Evolutionary conservation across 78 protist genomes (phyloP).

Genomic region (Planoprotostelium fungivorum): DNA sequence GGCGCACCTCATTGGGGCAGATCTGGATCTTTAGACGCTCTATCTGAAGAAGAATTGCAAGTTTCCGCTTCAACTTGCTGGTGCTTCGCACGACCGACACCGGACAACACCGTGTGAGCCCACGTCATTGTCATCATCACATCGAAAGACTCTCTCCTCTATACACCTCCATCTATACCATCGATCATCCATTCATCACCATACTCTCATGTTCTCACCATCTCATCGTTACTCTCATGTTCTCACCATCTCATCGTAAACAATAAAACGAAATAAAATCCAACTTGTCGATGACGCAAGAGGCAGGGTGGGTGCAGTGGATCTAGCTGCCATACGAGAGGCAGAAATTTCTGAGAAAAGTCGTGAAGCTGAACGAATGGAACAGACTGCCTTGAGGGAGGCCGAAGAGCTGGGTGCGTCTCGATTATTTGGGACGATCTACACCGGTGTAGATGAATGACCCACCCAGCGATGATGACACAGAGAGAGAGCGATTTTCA

Average conservation of each 20-base stretch:
- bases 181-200: background rate
- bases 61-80: background rate
- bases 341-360: background rate
- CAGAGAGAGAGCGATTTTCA: background rate
- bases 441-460: too few species aligned
- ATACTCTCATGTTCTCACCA: background rate
- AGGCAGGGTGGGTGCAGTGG: background rate
- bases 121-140: too few species aligned
- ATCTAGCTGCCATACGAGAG: background rate
- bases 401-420: background rate
- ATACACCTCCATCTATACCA: too few species aligned
- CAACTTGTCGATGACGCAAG: too few species aligned
- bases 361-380: background rate
- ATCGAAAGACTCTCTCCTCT: too few species aligned
- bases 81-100: background rate
- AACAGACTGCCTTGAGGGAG: background rate
- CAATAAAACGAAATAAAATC: too few species aligned
- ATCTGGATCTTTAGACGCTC: background rate
- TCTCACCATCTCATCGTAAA: background rate
- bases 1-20: too few species aligned
- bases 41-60: background rate
- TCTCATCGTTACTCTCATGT: background rate
- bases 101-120: too few species aligned
- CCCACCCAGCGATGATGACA: background rate
- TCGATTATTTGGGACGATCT: too few species aligned